Evolutionary conservation across 164 flowering plant species (phyloP), one percentile per base, ranked within the genome.

Genomic region (Aristolochia contorta): DNA sequence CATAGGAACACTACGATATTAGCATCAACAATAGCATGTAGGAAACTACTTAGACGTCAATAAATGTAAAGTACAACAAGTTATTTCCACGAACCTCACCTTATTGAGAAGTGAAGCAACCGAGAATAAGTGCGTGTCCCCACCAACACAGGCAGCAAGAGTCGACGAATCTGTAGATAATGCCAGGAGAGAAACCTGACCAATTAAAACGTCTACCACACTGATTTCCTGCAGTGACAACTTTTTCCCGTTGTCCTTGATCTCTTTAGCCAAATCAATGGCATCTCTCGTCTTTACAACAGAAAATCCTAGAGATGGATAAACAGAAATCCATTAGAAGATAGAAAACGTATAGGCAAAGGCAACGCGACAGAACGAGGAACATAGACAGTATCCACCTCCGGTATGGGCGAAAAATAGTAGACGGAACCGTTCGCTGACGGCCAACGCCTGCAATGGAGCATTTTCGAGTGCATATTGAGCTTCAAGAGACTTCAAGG

Each of bases 221-320:
- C 98, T 70, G 45, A 79, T 25, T 27, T 93, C 93, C 67, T 75
- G 69, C 18, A 92, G 53, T 45, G 74, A 75, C 16, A 69, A 54
- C 47, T 66, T 73, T 8, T 65, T 69, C 3, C 72, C 78, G 58
- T 71, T 70, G 4, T 72, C 79, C 66, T 78, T 80, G 16, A 76
- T 60, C 65, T 68, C 78, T 71, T 77, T 77, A 0, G 96, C 96
- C 18, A 72, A 65, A 25, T 69, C 84, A 21, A 87, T 73, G 20
- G 75, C 85, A 49, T 89, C 97, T 66, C 72, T 78, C 7, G 85
- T 89, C 78, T 67, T 80, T 52, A 80, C 91, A 57, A 88, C 85
- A 63, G 65, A 84, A 74, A 89, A 87, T 70, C 96, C 91, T 85
- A 60, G 9, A 56, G 51, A 71, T 12, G n/a, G n/a, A n/a, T 3